phyloP scores from a whole-genome alignment of 768 basidiomycete species.

The Mycena belliarum region DNA sequence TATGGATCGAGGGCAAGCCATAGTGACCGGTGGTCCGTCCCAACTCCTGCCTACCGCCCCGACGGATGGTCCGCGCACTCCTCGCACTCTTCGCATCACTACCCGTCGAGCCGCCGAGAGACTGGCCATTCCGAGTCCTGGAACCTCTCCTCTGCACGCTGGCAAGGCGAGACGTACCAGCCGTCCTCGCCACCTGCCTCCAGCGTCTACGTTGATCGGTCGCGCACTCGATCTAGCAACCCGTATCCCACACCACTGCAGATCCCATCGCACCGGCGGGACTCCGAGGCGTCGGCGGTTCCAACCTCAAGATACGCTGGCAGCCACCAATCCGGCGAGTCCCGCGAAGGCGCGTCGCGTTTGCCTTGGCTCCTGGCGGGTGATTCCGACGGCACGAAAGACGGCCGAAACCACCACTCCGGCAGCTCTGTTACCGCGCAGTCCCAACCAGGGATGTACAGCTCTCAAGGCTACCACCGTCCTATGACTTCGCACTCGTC shows the following conservation, averaged over 20 bases:
- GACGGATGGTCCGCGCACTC: slow-evolving; percentile 10
- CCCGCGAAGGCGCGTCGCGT: slow-evolving; percentile 11
- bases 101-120: slow-evolving; percentile 7
- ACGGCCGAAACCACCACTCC: slow-evolving; percentile 8
- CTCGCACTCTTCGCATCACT: slow-evolving; percentile 6
- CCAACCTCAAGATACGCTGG: slow-evolving; percentile 11
- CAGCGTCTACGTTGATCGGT: slow-evolving; percentile 35
- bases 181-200: slow-evolving; percentile 22
- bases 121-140: slow-evolving; percentile 4
- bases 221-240: slow-evolving; percentile 38
- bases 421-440: not conserved
- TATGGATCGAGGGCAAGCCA: slow-evolving; percentile 10
- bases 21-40: slow-evolving; percentile 14
- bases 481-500: slow-evolving; percentile 12
- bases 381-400: slow-evolving; percentile 8
- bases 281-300: slow-evolving; percentile 9
- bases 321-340: slow-evolving; percentile 8
- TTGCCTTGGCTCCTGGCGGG: slow-evolving; percentile 13
- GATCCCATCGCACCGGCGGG: slow-evolving; percentile 18
- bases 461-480: slow-evolving; percentile 15
- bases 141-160: slow-evolving; percentile 29
- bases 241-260: slow-evolving; percentile 29
- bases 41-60: slow-evolving; percentile 9
- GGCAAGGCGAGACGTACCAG: slow-evolving; percentile 39
- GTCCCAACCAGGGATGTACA: not conserved